Percentiles rank a stretch among this genome's conserved stretches.
These are phyloP conservation scores for Brassica juncea DNA, from an alignment of 345 rosid genomes.

Conservation along the genomic window DNA sequence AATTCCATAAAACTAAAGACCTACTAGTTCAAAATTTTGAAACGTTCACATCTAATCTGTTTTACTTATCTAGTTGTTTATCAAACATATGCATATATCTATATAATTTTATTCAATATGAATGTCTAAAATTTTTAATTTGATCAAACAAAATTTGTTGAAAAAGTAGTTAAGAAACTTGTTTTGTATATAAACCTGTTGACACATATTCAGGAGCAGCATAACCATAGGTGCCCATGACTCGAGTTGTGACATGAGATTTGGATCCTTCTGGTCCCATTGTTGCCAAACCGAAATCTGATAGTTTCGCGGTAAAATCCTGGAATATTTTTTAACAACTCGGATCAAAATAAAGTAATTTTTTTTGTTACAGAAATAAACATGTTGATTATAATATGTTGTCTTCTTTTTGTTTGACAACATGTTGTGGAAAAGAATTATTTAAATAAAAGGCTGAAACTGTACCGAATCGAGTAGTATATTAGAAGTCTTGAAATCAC, in stretches of 20 bases:
- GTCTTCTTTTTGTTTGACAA: background rate
- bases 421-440: background rate
- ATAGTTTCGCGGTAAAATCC: conserved; percentile 86
- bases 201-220: conserved; percentile 96
- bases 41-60: background rate
- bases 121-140: background rate
- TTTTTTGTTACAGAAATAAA: background rate
- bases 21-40: background rate
- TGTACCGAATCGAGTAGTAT: conserved; percentile 81
- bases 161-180: no score
- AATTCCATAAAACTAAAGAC: background rate
- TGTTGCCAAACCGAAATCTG: conserved; percentile 89
- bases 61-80: background rate
- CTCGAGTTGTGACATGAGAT: conserved; percentile 89
- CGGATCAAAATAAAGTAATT: background rate
- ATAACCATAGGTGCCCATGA: conserved; percentile 96
- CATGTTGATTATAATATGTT: background rate
- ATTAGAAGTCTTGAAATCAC: conserved; percentile 94
- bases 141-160: background rate
- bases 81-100: background rate
- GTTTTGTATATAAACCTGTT: conserved; percentile 49
- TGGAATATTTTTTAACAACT: conserved; percentile 4
- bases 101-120: background rate
- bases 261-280: conserved; percentile 97
- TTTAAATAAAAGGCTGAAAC: background rate